Conservation (phyloP, 2,329 filamentous ascomycete genomes). For the Magnaporthiopsis rhizophila region DNA sequence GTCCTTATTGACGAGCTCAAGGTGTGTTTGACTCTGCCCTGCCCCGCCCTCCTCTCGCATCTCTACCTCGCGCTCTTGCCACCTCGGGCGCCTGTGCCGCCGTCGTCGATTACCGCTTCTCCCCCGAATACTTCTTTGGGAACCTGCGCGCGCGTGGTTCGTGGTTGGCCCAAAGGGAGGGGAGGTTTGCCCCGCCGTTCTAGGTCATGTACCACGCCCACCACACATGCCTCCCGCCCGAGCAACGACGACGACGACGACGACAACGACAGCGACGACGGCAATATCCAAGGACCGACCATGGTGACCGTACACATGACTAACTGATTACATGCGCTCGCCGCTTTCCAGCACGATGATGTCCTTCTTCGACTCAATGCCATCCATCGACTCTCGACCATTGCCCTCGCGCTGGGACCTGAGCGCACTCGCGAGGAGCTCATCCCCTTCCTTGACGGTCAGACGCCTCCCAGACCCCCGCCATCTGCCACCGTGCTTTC, state of each 20-base stretch:
- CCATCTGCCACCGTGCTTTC: conserved; percentile 8
- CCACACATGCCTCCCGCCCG: neutral
- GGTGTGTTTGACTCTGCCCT: conserved; percentile 45
- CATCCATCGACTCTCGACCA: conserved; percentile 95
- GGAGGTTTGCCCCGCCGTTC: neutral
- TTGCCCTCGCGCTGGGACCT: conserved; percentile 88
- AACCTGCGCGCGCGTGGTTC: neutral
- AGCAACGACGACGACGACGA: neutral
- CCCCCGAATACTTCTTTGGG: neutral
- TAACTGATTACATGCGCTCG: neutral
- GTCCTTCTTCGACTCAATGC: conserved; percentile 96
- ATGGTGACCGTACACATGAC: neutral
- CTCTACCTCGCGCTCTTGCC: conserved; percentile 8
- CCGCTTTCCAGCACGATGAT: conserved; percentile 74
- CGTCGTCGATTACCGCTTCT: neutral
- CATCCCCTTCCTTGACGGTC: conserved; percentile 98
- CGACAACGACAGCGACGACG: neutral
- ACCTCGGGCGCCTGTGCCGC: conserved; percentile 3
- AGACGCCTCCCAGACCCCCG: conserved; percentile 29
- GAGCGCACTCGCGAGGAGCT: conserved; percentile 97
- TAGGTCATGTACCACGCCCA: neutral
- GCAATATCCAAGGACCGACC: neutral
- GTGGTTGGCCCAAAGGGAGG: neutral
- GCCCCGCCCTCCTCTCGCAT: neutral
- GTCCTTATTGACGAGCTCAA: conserved; percentile 99